Evolutionary conservation across 176 grass and related monocot genomes (phyloP).

Genomic region (Eremochloa ophiuroides): DNA sequence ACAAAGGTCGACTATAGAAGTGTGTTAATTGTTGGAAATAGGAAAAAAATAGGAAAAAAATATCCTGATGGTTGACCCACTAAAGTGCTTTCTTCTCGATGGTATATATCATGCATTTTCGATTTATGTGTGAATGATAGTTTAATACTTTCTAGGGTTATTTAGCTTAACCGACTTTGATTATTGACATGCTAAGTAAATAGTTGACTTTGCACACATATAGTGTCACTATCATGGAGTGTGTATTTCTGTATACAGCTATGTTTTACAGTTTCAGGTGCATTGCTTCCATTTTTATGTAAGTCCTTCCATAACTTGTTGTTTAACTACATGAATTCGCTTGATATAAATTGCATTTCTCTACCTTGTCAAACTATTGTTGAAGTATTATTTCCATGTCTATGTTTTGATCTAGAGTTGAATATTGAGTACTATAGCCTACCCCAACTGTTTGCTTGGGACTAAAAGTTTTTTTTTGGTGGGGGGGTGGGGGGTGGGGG

Average conservation of each 20-base stretch:
- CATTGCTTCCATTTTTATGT: neutral
- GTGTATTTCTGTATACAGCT: neutral
- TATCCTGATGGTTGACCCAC: no score
- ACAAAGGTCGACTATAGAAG: neutral
- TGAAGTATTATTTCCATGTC: neutral
- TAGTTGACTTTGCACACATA: conserved; percentile 2
- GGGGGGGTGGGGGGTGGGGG: no score
- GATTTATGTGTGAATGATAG: neutral
- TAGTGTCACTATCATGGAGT: neutral
- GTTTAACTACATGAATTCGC: neutral
- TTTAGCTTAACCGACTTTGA: neutral
- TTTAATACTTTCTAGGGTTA: neutral
- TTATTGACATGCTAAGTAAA: neutral
- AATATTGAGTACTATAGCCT: neutral
- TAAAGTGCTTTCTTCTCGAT: neutral
- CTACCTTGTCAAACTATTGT: neutral
- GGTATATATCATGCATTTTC: neutral
- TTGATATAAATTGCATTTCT: neutral
- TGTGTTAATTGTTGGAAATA: neutral
- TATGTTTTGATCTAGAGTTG: neutral
- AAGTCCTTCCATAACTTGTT: neutral
- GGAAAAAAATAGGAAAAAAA: neutral
- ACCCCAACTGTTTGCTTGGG: neutral
- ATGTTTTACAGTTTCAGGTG: neutral
- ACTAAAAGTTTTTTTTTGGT: neutral